Evolutionary conservation across 73 alveolate genomes (phyloP).

Genomic region (Tetrahymena thermophila): DNA sequence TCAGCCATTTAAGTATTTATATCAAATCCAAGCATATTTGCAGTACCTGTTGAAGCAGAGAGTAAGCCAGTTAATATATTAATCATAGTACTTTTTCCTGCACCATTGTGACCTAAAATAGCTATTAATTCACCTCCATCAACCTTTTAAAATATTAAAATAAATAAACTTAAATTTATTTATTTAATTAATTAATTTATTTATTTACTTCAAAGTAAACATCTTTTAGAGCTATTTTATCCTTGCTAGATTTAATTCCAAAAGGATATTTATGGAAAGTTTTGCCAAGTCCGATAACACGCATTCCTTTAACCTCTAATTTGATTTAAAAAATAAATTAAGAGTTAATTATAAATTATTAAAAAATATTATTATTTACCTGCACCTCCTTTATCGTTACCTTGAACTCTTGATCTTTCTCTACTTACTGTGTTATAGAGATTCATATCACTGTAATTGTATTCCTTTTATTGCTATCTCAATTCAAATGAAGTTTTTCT

Average conservation of each 20-base stretch:
- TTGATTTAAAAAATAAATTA: not conserved
- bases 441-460: not conserved
- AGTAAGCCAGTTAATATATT: conserved; percentile 69
- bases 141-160: not conserved
- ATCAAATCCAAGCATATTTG: conserved; percentile 60
- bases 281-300: conserved; percentile 39
- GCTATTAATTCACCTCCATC: conserved; percentile 55
- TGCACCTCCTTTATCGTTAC: not conserved
- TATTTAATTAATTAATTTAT: not conserved
- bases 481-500: not conserved
- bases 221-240: conserved; percentile 47
- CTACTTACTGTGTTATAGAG: not conserved
- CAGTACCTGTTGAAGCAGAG: conserved; percentile 65
- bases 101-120: conserved; percentile 86
- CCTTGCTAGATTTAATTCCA: conserved; percentile 18
- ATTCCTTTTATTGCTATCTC: not conserved
- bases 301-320: conserved; percentile 30
- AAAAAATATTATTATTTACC: not conserved
- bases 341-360: not conserved
- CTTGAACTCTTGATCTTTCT: not conserved
- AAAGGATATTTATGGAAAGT: conserved; percentile 37
- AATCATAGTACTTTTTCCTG: conserved; percentile 81
- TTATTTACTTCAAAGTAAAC: conserved; percentile 26
- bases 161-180: not conserved
- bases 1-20: conserved; percentile 59